These are phyloP conservation scores for Mortierella antarctica DNA, from an alignment of 192 early-diverging fungal genomes.

Conservation along the genomic window DNA sequence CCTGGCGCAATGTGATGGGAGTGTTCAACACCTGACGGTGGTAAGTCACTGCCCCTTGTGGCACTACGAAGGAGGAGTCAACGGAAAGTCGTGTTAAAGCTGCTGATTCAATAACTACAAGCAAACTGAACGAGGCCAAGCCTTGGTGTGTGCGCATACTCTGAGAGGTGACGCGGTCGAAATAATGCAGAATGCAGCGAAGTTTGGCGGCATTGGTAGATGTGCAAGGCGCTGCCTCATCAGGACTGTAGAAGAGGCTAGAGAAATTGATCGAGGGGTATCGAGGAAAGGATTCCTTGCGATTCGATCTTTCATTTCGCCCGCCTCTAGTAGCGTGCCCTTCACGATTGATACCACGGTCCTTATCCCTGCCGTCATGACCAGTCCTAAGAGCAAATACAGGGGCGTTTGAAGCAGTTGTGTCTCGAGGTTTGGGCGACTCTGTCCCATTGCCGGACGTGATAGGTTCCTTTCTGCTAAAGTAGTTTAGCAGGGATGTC, in stretches of 20 bases:
- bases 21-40: slow-evolving; percentile 37
- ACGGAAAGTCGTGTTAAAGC: neutral
- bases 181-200: slow-evolving; percentile 48
- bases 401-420: no score
- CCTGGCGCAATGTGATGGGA: slow-evolving; percentile 1
- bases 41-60: slow-evolving; percentile 31
- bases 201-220: slow-evolving; percentile 41
- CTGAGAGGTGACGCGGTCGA: slow-evolving; percentile 28
- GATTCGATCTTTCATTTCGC: neutral
- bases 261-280: slow-evolving; percentile 50
- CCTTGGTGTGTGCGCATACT: slow-evolving; percentile 7
- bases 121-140: neutral
- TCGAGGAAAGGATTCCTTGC: slow-evolving; percentile 1
- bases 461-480: slow-evolving; percentile 25
- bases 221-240: slow-evolving; percentile 2
- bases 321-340: neutral
- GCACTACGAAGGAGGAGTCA: slow-evolving; percentile 20
- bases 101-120: neutral
- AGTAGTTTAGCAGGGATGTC: slow-evolving; percentile 35
- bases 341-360: neutral
- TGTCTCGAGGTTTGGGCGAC: neutral
- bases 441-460: neutral
- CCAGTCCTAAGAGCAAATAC: neutral
- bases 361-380: neutral
- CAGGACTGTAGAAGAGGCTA: slow-evolving; percentile 21